A percentile compares a stretch with the other conserved stretches of the same genome.
phyloP scores from a whole-genome alignment of 2,329 filamentous ascomycete genomes.

The Elsinoe arachidis region DNA sequence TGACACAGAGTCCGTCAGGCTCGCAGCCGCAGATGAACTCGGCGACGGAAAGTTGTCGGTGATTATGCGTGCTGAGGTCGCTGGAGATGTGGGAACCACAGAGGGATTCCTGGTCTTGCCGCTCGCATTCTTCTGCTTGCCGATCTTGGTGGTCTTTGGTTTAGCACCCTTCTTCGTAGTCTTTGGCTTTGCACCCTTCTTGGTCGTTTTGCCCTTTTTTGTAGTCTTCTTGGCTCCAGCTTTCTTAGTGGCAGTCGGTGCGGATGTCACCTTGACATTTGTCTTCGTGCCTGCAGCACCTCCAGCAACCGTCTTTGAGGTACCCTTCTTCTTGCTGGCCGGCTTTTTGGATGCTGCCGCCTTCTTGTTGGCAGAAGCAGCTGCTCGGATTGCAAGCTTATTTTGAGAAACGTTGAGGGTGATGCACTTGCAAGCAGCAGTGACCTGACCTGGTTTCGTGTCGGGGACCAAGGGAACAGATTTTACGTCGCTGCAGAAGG shows the following conservation, averaged over 20 bases:
- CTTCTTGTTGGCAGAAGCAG: background rate
- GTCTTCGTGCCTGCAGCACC: background rate
- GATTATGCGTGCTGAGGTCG: background rate
- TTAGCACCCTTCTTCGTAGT: background rate
- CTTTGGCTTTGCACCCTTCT: background rate
- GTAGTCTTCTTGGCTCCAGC: background rate
- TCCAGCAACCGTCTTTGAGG: background rate
- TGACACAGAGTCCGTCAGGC: too few relatives aligned
- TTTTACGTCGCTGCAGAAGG: background rate
- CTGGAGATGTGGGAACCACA: too few relatives aligned
- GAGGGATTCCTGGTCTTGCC: background rate
- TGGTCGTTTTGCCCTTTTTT: background rate
- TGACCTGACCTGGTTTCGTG: background rate
- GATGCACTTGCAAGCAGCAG: conserved; percentile 5
- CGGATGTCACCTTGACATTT: background rate
- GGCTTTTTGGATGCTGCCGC: background rate
- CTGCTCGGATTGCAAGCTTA: background rate
- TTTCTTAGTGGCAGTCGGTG: background rate
- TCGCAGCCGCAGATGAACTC: too few relatives aligned
- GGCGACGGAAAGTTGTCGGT: too few relatives aligned
- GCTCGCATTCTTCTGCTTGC: conserved; percentile 7
- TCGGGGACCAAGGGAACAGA: background rate
- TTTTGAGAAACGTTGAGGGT: background rate
- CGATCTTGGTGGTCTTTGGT: background rate
- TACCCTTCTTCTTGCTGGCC: background rate